These are phyloP conservation scores for Phalaenopsis equestris DNA, from an alignment of 106 monocot species.

Conservation along the genomic window DNA sequence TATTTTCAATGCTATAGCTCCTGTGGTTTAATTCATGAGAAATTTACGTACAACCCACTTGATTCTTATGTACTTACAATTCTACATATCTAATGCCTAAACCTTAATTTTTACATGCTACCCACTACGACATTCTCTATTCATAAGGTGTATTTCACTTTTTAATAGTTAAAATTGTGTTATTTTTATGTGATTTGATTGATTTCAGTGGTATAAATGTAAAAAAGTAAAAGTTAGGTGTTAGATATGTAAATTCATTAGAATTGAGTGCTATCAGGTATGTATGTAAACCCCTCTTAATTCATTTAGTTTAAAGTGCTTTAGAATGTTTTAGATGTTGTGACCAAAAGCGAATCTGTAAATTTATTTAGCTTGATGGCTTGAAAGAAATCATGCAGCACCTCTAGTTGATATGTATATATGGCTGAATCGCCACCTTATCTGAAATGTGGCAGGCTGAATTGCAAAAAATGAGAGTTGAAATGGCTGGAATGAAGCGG, in stretches of 20 bases:
- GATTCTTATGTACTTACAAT: no score
- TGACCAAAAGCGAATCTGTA: neutral
- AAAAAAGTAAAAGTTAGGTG: no score
- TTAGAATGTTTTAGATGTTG: neutral
- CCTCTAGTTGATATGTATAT: neutral
- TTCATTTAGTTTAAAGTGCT: neutral
- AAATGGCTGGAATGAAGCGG: conserved; percentile 99
- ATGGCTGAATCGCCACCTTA: neutral
- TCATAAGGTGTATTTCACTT: no score
- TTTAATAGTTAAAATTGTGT: no score
- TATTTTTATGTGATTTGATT: no score
- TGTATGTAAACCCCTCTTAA: neutral
- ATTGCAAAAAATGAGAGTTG: conserved; percentile 94
- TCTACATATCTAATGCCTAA: no score
- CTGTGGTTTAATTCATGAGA: neutral
- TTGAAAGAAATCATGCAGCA: neutral
- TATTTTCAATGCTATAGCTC: neutral
- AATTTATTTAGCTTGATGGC: neutral
- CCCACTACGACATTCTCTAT: no score
- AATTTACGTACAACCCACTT: no score
- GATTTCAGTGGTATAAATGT: no score
- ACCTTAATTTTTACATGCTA: no score
- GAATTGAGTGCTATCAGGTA: no score
- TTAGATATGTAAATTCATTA: no score
- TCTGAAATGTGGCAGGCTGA: conserved; percentile 51